Conservation (phyloP, 2,329 filamentous ascomycete genomes). For the Eutypella sp. region DNA sequence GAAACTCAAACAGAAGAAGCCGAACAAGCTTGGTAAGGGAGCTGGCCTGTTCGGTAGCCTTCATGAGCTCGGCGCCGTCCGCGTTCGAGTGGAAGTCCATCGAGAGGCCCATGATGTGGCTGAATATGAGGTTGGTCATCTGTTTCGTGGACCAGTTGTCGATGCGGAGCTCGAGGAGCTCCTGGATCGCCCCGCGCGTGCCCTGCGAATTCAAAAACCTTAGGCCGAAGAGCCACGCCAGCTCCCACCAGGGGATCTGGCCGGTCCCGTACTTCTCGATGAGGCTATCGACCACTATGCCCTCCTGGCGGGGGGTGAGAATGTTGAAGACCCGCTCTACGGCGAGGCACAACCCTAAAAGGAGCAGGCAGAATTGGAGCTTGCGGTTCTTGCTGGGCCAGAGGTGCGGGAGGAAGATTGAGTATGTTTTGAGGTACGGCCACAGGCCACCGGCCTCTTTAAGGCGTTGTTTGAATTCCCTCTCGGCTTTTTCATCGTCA, state of each 20-base stretch:
- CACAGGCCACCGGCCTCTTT: constrained; percentile 19
- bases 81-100: constrained; percentile 67
- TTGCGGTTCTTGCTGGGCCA: constrained; percentile 25
- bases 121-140: constrained; percentile 57
- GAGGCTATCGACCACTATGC: neutral
- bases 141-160: constrained; percentile 53
- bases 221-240: constrained; percentile 4
- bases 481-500: neutral
- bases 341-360: constrained; percentile 19
- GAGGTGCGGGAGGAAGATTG: constrained; percentile 21
- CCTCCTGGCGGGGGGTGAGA: neutral
- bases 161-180: constrained; percentile 36
- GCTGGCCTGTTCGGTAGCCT: constrained; percentile 59
- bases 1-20: constrained; percentile 52
- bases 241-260: constrained; percentile 2
- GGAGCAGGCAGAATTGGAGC: constrained; percentile 24
- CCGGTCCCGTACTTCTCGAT: neutral
- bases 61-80: constrained; percentile 59
- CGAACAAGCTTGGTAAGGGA: constrained; percentile 57
- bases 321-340: neutral
- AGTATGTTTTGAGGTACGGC: constrained; percentile 7
- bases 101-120: constrained; percentile 63
- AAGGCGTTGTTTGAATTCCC: constrained; percentile 13
- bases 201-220: neutral
- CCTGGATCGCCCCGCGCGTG: neutral